A percentile compares a stretch with the other conserved stretches of the same genome.
Conservation (phyloP, 352 stramenopile genomes). For the Globisporangium polare region DNA sequence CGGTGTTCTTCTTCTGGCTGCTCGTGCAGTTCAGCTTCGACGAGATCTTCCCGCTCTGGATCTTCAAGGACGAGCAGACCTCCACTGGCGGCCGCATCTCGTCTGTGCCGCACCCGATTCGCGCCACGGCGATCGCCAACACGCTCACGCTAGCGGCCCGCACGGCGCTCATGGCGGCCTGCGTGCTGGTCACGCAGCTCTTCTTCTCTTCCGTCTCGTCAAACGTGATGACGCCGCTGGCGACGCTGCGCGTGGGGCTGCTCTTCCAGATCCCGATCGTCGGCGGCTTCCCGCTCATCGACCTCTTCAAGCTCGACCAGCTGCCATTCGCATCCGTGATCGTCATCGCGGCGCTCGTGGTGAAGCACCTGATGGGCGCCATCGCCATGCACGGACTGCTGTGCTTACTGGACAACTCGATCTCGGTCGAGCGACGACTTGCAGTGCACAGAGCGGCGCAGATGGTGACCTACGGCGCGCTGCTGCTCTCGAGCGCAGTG, state of each 20-base stretch:
- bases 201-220: constrained; percentile 47
- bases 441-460: constrained; percentile 66
- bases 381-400: constrained; percentile 66
- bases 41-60: constrained; percentile 75
- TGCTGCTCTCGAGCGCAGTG: constrained; percentile 49
- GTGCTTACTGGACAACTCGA: constrained; percentile 75
- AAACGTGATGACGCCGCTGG: constrained; percentile 72
- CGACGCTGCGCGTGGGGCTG: constrained; percentile 66
- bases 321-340: constrained; percentile 57
- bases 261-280: constrained; percentile 75
- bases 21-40: constrained; percentile 76
- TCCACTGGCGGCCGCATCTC: constrained; percentile 3
- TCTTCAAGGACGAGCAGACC: constrained; percentile 57
- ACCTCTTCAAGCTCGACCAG: constrained; percentile 66
- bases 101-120: constrained; percentile 22
- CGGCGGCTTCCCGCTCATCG: constrained; percentile 63
- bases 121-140: constrained; percentile 44
- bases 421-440: constrained; percentile 63
- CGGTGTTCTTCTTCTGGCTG: constrained; percentile 69
- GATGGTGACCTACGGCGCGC: constrained; percentile 49
- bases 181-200: constrained; percentile 50
- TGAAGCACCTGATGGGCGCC: constrained; percentile 60
- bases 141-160: constrained; percentile 55
- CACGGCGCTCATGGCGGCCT: constrained; percentile 45
- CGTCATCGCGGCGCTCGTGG: constrained; percentile 49